A percentile compares a stretch with the other conserved stretches of the same genome.
These are phyloP conservation scores for Apodospora peruviana DNA, from an alignment of 495 filamentous ascomycete genomes.

Conservation along the genomic window DNA sequence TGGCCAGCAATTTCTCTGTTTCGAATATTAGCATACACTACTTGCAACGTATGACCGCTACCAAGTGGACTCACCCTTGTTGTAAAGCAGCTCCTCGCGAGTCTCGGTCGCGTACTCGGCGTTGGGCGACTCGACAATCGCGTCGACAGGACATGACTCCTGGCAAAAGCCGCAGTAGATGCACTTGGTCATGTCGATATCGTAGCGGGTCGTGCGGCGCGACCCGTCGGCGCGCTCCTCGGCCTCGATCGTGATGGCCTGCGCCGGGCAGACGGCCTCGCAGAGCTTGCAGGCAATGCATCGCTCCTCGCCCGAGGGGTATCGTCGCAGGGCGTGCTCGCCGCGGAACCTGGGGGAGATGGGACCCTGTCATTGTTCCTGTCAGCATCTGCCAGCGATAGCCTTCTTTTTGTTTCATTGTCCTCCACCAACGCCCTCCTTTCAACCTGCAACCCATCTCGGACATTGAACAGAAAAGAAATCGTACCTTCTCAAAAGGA, in stretches of 20 bases:
- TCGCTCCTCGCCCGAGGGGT: slow-evolving; percentile 94
- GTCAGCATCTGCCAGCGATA: too few relatives aligned
- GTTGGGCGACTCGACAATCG: slow-evolving; percentile 95
- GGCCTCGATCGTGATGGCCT: slow-evolving; percentile 97
- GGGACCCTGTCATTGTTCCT: slow-evolving; percentile 53
- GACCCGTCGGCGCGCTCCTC: slow-evolving; percentile 96
- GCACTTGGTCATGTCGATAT: slow-evolving; percentile 99
- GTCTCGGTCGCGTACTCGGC: slow-evolving; percentile 98
- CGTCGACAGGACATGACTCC: slow-evolving; percentile 97
- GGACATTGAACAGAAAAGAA: too few relatives aligned
- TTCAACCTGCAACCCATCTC: too few relatives aligned
- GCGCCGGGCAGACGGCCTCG: slow-evolving; percentile 93
- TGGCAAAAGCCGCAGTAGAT: slow-evolving; percentile 99
- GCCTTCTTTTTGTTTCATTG: not conserved
- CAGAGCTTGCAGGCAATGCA: slow-evolving; percentile 99
- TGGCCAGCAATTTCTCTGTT: slow-evolving; percentile 66
- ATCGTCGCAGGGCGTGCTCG: slow-evolving; percentile 90
- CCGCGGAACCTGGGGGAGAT: slow-evolving; percentile 97
- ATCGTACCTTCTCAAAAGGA: slow-evolving; percentile 86
- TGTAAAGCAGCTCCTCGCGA: slow-evolving; percentile 93
- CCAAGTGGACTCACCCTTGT: slow-evolving; percentile 63
- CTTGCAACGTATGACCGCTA: not conserved
- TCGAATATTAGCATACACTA: slow-evolving; percentile 11
- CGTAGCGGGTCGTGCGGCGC: slow-evolving; percentile 90
- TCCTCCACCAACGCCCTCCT: too few relatives aligned